Conservation (phyloP, 176 grass and related monocot genomes). For the Carex cristatella region DNA sequence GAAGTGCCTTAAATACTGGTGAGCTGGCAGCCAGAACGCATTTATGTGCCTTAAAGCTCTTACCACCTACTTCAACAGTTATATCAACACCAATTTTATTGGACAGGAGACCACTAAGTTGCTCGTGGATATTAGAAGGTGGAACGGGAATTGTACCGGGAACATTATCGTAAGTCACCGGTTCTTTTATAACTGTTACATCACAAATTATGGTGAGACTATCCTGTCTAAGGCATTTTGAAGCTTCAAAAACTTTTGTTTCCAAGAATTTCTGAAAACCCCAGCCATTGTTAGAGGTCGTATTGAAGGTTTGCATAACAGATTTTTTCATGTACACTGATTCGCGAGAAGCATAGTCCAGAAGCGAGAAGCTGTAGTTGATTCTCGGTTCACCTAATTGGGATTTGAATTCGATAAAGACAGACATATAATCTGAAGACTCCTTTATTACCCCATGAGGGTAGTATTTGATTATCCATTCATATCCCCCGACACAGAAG, state of each 20-base stretch:
- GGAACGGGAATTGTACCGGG: not conserved
- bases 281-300: not conserved
- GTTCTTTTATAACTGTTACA: not conserved
- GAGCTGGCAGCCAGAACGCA: not conserved
- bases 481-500: too few relatives aligned
- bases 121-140: not conserved
- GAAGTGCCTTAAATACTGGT: not conserved
- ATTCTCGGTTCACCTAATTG: not conserved
- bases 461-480: too few relatives aligned
- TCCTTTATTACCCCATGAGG: not conserved
- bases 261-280: not conserved
- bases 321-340: not conserved
- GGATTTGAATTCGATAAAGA: not conserved
- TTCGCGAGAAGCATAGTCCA: not conserved
- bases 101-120: too few relatives aligned
- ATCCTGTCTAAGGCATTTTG: not conserved
- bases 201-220: not conserved
- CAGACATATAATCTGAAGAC: not conserved
- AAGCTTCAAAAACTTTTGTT: not conserved
- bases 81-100: not conserved
- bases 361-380: not conserved
- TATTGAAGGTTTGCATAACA: not conserved
- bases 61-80: not conserved
- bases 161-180: not conserved
- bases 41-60: not conserved